These are phyloP conservation scores for Miamiensis avidus DNA, from an alignment of 169 alveolate species.

Conservation along the genomic window DNA sequence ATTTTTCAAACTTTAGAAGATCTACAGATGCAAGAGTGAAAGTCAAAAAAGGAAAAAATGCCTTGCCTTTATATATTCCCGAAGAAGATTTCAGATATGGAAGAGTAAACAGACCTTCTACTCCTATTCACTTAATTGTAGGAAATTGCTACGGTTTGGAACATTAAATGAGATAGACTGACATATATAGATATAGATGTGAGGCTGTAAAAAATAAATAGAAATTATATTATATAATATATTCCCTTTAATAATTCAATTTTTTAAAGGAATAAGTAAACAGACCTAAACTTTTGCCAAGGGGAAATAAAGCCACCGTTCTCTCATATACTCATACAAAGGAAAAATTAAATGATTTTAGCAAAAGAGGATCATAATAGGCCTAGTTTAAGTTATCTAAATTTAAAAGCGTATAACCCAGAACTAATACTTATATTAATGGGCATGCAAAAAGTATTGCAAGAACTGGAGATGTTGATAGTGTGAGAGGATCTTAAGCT, in stretches of 20 bases:
- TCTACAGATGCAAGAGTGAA: constrained; percentile 39
- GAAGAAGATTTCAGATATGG: constrained; percentile 53
- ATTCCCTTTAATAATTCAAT: neutral
- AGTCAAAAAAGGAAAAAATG: constrained; percentile 43
- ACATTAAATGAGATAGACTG: constrained; percentile 18
- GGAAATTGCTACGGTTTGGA: constrained; percentile 47
- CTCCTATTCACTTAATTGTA: constrained; percentile 44
- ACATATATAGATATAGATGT: constrained; percentile 23
- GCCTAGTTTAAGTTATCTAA: constrained; percentile 40
- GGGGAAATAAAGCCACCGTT: constrained; percentile 36
- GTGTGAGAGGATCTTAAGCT: neutral
- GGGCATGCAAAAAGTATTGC: constrained; percentile 26
- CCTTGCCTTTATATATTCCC: constrained; percentile 41
- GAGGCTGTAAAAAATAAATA: constrained; percentile 8
- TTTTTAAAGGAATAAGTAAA: neutral
- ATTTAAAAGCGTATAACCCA: constrained; percentile 41
- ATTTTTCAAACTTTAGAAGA: constrained; percentile 37
- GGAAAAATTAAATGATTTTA: constrained; percentile 23
- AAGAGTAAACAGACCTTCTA: constrained; percentile 45
- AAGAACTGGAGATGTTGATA: constrained; percentile 8
- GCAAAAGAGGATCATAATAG: constrained; percentile 21
- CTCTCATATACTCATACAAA: constrained; percentile 29
- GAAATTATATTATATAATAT: neutral
- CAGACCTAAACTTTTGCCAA: constrained; percentile 25
- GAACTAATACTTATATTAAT: constrained; percentile 35